Base-by-base conservation (phyloP, 768 basidiomycete genomes). In the Serendipita sp. region DNA sequence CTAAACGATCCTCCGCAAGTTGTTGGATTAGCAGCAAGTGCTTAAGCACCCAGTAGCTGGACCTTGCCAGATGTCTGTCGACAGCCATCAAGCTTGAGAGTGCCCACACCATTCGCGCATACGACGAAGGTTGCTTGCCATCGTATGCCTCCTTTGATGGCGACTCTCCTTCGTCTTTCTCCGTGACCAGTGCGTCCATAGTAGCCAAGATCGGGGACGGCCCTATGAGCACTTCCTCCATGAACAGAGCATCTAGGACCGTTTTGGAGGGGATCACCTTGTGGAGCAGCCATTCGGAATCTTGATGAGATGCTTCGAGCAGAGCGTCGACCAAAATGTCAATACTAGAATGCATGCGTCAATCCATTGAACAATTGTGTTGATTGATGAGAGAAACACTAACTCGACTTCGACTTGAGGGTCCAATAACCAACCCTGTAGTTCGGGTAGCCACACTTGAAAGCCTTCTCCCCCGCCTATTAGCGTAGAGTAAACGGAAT, bases 11-110 rank as follows among this genome's bases (percentile, higher is more conserved):
- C 35, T 35, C 28, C 35, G 38, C 45, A 69, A 75, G 70, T 93
- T 89, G 37, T 80, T 75, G 0, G 84, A 84, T 66, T 85, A 85
- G 3, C 84, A 71, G 73, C 64, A 92, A 75, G 70, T 92, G 88
- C 7, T 82, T 80, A 3, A 97, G 71, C 0, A 81, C 79, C 85
- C 86, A 88, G 0, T 83, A 68, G 63, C 87, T 80, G 15, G 75
- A 74, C 60, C 77, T 81, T 2, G 86, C 83, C 1, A 80, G 67
- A n/a, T 80, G 75, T 44, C 89, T 83, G 68, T 90, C 82, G 3
- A 80, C 75, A 3, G 75, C 68, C 65, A 90, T 76, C 32, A 82
- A 71, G 0, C 79, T 75, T 2, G 90, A 72, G 3, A 89, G 72
- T 0, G 83, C 84, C 41, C 74, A 72, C 11, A 83, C 78, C 3